phyloP scores from a whole-genome alignment of 345 rosid genomes.

The Populus deltoides region DNA sequence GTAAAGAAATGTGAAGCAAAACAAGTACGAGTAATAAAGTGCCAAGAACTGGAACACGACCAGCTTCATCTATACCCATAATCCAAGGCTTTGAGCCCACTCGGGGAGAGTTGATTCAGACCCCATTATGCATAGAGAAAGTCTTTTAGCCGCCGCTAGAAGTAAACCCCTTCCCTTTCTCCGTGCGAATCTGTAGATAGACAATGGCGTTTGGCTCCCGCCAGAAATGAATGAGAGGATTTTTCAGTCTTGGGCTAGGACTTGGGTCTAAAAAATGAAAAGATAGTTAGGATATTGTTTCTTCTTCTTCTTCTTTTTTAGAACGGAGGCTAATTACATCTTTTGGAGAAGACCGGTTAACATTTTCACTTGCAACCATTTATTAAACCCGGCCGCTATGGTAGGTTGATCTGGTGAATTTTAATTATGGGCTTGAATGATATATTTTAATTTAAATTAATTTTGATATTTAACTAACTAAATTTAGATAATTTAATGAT shows the following conservation, averaged over 20 bases:
- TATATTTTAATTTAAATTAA: no score
- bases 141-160: neutral
- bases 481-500: no score
- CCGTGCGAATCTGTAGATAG: neutral
- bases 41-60: conserved; percentile 94
- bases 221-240: neutral
- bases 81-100: conserved; percentile 87
- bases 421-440: no score
- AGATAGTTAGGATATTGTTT: no score
- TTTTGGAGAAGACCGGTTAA: no score
- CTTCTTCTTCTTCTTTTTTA: no score
- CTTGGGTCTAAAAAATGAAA: neutral
- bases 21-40: neutral
- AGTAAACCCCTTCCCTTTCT: neutral
- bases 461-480: no score
- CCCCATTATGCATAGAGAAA: conserved; percentile 25
- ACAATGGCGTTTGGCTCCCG: neutral
- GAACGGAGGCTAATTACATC: no score
- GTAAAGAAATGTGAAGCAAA: neutral
- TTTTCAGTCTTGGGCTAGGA: neutral
- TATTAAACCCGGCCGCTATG: no score
- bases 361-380: no score
- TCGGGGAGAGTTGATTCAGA: conserved; percentile 38
- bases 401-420: no score
- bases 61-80: conserved; percentile 96